Percentiles rank a stretch among this genome's conserved stretches.
Evolutionary conservation across 2,329 filamentous ascomycete species (phyloP).

Genomic region (Aspergillus brunneoviolaceus): DNA sequence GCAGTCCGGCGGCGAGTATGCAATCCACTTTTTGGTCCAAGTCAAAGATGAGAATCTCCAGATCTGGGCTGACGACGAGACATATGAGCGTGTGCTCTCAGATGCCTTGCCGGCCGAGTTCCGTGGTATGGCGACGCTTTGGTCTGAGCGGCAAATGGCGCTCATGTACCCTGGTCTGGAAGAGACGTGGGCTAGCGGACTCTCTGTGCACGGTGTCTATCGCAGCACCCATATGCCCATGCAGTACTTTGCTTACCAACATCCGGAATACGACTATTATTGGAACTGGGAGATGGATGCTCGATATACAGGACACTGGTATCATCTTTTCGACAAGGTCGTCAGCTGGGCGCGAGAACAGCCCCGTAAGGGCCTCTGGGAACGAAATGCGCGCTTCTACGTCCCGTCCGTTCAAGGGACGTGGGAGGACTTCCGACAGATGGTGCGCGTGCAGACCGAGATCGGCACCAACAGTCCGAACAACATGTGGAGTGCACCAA

Average conservation of each 20-base stretch:
- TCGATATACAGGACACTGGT: slow-evolving; percentile 76
- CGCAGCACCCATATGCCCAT: slow-evolving; percentile 91
- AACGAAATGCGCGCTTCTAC: slow-evolving; percentile 76
- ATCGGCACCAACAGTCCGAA: slow-evolving; percentile 65
- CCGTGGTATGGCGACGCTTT: slow-evolving; percentile 81
- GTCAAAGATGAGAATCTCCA: slow-evolving; percentile 76
- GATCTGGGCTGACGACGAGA: slow-evolving; percentile 76
- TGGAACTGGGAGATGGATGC: slow-evolving; percentile 91
- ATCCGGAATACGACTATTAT: slow-evolving; percentile 76
- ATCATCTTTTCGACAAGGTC: slow-evolving; percentile 72
- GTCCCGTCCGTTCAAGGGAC: slow-evolving; percentile 71
- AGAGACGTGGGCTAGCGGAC: slow-evolving; percentile 68
- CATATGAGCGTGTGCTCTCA: slow-evolving; percentile 71
- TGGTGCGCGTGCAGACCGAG: slow-evolving; percentile 73
- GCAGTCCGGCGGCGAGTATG: slow-evolving; percentile 76
- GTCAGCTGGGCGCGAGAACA: slow-evolving; percentile 69
- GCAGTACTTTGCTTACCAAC: slow-evolving; percentile 83
- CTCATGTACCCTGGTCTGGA: slow-evolving; percentile 85
- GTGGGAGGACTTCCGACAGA: slow-evolving; percentile 78
- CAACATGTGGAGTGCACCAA: slow-evolving; percentile 63
- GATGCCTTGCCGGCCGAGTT: slow-evolving; percentile 76
- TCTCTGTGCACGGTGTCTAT: slow-evolving; percentile 89
- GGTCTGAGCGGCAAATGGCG: slow-evolving; percentile 92
- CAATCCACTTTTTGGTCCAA: slow-evolving; percentile 79
- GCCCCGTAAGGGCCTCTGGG: slow-evolving; percentile 78